phyloP scores from a whole-genome alignment of 345 rosid genomes.

The Eucalyptus decipiens region DNA sequence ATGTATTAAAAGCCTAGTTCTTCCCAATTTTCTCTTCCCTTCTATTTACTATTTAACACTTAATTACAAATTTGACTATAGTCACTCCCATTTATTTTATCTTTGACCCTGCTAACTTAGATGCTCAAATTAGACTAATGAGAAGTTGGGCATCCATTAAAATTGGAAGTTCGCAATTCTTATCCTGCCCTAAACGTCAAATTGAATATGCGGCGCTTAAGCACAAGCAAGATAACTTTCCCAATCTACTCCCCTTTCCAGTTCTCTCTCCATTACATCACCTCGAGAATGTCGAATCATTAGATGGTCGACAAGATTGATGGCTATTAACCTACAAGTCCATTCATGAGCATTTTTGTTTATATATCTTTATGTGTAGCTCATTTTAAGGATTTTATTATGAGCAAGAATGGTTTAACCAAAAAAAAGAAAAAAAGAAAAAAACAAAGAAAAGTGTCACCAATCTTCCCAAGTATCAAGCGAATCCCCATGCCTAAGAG shows the following conservation, averaged over 20 bases:
- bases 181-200: not conserved
- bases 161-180: not conserved
- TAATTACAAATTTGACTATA: not conserved
- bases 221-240: not conserved
- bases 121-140: not conserved
- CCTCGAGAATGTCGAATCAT: constrained; percentile 12
- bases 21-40: not conserved
- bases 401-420: not conserved
- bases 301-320: constrained; percentile 19
- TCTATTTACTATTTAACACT: not conserved
- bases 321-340: constrained; percentile 17
- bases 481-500: not conserved
- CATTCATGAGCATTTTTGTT: constrained; percentile 8
- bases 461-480: constrained; percentile 1
- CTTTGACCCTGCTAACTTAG: not conserved
- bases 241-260: not conserved
- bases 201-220: not conserved
- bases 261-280: constrained; percentile 20
- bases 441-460: not conserved
- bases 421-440: not conserved
- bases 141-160: not conserved
- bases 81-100: not conserved
- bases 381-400: not conserved
- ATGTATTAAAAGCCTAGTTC: not conserved
- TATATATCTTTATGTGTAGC: not conserved